phyloP scores from a whole-genome alignment of 306 rosid species.

The Aeschynomene evenia region DNA sequence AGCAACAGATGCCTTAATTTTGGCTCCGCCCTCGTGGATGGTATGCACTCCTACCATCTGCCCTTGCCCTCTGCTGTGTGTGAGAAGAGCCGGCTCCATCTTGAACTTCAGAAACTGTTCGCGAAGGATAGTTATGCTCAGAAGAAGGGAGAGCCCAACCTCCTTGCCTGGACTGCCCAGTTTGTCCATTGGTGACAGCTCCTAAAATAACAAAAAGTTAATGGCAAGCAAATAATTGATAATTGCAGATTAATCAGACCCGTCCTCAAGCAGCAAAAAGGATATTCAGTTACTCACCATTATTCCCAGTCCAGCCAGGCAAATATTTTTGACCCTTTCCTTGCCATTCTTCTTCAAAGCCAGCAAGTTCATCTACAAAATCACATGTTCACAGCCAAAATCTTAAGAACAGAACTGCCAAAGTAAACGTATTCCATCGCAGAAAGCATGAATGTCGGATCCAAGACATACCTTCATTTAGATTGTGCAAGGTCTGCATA shows the following conservation, averaged over 20 bases:
- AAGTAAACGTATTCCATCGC: slow-evolving; percentile 10
- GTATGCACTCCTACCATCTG: slow-evolving; percentile 17
- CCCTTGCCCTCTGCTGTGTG: slow-evolving; percentile 28
- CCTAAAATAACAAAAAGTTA: slow-evolving; percentile 41
- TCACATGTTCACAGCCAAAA: slow-evolving; percentile 28
- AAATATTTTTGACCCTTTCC: slow-evolving; percentile 56
- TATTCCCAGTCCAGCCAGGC: slow-evolving; percentile 59
- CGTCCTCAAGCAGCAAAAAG: slow-evolving; percentile 2
- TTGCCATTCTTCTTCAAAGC: slow-evolving; percentile 79
- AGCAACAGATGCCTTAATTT: slow-evolving; percentile 22
- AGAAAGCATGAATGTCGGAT: slow-evolving; percentile 2
- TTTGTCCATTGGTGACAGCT: slow-evolving; percentile 34
- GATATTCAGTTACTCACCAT: slow-evolving; percentile 45
- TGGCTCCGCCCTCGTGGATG: slow-evolving; percentile 32
- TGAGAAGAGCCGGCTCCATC: slow-evolving; percentile 36
- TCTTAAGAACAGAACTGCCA: not conserved
- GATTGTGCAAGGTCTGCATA: slow-evolving; percentile 82
- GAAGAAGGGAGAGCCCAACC: slow-evolving; percentile 67
- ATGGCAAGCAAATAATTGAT: not conserved
- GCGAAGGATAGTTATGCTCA: slow-evolving; percentile 32
- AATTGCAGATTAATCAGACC: slow-evolving; percentile 1
- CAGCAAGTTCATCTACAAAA: slow-evolving; percentile 61
- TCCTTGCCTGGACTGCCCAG: slow-evolving; percentile 36
- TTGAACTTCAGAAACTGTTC: slow-evolving; percentile 28
- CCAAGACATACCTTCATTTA: slow-evolving; percentile 62